Evolutionary conservation across 345 rosid genomes (phyloP), one percentile per base, ranked within the genome.

Genomic region (Rhodamnia rubescens): DNA sequence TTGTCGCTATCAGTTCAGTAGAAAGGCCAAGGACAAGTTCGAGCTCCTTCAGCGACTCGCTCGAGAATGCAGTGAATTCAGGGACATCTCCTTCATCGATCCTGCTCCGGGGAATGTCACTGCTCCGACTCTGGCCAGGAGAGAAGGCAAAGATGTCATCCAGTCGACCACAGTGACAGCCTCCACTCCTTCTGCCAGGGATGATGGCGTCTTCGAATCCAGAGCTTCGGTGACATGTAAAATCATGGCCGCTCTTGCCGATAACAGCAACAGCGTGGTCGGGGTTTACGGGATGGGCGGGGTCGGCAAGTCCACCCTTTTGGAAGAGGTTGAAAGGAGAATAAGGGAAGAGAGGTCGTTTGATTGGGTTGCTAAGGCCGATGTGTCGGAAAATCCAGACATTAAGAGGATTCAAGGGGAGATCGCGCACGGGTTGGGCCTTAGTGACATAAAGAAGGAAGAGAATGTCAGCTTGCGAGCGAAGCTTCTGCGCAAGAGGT

Each of bases 261-360:
- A 27, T 59, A 0, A 59, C 4, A n/a, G 1, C 36, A n/a, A n/a
- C 5, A 2, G 36, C 0, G 69, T 27, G 0, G 36, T 59, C 0
- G 69, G 69, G 8, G 1, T 59, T 57, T 0, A 59, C 1, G 74
- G 74, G 36, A 27, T 59, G 36, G 36, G 74, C 0, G 74, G 74
- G 0, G 2, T 58, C 1, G 69, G 69, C 69, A 58, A 58, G 36
- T 58, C 69, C 1, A 58, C 69, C 18, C 18, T 58, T 0, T 58
- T 58, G 36, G 36, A 0, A 0, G 0, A n/a, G 0, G 36, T 0
- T 0, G 32, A 58, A 12, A 58, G 16, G 16, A n/a, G 4, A 6
- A n/a, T 12, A 1, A 12, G 4, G 4, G 0, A 58, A 58, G 8
- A 58, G 0, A 58, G 26, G 1, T 58, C 0, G 8, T 58, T n/a